Conservation (phyloP, 225 moss, liverwort and hornwort species). For the Sphagnum contortum region DNA sequence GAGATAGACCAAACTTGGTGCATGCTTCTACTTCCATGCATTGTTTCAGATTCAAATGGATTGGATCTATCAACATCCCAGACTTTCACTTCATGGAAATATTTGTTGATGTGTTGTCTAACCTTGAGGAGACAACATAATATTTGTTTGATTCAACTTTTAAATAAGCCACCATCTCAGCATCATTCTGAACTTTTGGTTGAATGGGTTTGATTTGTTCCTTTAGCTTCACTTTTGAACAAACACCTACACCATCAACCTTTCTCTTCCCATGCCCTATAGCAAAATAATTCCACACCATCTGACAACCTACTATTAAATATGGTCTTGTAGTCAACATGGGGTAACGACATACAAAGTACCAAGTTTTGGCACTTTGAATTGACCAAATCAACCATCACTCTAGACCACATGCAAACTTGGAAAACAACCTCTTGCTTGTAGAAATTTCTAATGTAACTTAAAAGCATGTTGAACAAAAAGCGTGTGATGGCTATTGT, state of each 20-base stretch:
- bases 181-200: background rate
- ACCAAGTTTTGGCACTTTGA: too few relatives aligned
- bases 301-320: background rate
- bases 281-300: background rate
- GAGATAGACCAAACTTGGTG: too few relatives aligned
- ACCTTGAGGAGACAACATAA: background rate
- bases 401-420: too few relatives aligned
- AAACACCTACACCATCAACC: background rate
- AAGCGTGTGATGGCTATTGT: too few relatives aligned
- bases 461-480: too few relatives aligned
- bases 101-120: background rate
- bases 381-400: too few relatives aligned
- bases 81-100: background rate
- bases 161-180: background rate
- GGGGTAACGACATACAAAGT: too few relatives aligned
- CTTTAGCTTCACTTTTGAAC: background rate
- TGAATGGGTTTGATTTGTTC: background rate
- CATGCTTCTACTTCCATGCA: background rate
- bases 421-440: too few relatives aligned
- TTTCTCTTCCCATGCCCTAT: background rate
- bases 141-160: background rate
- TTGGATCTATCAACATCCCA: too few relatives aligned
- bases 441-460: too few relatives aligned
- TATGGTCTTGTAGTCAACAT: too few relatives aligned
- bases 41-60: too few relatives aligned